These are phyloP conservation scores for Zygosaccharomyces sapae DNA, from an alignment of 1,139 yeast genomes.

Conservation along the genomic window DNA sequence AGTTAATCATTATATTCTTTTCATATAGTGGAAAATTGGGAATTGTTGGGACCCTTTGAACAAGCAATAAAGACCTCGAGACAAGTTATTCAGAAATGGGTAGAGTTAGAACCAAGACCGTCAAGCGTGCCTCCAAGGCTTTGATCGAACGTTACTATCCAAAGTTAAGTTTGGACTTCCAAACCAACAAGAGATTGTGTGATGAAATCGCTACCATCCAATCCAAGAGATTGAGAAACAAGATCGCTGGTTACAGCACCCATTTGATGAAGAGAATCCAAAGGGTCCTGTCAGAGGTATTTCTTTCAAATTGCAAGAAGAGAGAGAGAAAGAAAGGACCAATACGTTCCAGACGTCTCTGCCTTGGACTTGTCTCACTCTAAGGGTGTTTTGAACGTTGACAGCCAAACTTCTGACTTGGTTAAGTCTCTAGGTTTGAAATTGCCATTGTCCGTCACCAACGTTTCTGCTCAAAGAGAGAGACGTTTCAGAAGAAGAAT, in stretches of 20 bases:
- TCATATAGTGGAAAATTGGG: slow-evolving; percentile 1
- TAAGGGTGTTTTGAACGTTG: slow-evolving; percentile 96
- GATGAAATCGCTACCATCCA: slow-evolving; percentile 98
- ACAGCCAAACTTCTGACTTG: slow-evolving; percentile 95
- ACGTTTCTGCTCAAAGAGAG: slow-evolving; percentile 89
- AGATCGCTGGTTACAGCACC: slow-evolving; percentile 99
- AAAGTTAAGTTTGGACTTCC: slow-evolving; percentile 98
- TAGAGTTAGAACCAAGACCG: slow-evolving; percentile 99
- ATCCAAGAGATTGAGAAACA: slow-evolving; percentile 99
- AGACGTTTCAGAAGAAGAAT: slow-evolving; percentile 96
- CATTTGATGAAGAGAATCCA: slow-evolving; percentile 99
- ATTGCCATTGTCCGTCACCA: slow-evolving; percentile 86
- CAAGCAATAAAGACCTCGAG: slow-evolving; percentile 16
- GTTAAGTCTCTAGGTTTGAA: slow-evolving; percentile 95
- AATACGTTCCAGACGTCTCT: slow-evolving; percentile 99
- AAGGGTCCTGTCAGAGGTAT: slow-evolving; percentile 99
- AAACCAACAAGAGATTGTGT: slow-evolving; percentile 99
- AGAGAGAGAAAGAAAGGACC: slow-evolving; percentile 99
- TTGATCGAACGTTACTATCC: slow-evolving; percentile 99
- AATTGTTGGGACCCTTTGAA: background rate
- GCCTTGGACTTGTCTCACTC: slow-evolving; percentile 98
- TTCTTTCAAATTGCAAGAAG: slow-evolving; percentile 99
- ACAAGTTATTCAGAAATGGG: slow-evolving; percentile 44
- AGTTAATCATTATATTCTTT: background rate
- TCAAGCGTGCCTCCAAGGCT: slow-evolving; percentile 99